These are phyloP conservation scores for Calonectria naviculata DNA, from an alignment of 2,329 filamentous ascomycete genomes.

Conservation along the genomic window DNA sequence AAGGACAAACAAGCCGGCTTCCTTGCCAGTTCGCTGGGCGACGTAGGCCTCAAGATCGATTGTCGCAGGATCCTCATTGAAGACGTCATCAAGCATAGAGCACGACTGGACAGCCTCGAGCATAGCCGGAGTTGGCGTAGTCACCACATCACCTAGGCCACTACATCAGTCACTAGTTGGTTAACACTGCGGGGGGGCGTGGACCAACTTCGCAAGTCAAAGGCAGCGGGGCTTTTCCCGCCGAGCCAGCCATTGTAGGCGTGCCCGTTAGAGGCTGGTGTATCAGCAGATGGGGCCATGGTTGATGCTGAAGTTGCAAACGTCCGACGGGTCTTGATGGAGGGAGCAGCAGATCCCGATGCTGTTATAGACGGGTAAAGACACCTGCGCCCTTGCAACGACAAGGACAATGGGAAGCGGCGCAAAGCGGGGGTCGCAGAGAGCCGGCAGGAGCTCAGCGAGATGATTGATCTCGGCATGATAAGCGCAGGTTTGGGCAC, in stretches of 20 bases:
- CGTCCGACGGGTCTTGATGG: background rate
- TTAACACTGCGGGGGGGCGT: background rate
- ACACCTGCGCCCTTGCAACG: background rate
- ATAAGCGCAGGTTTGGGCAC: background rate
- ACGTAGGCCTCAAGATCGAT: slow-evolving; percentile 79
- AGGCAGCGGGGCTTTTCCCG: slow-evolving; percentile 49
- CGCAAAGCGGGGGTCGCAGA: background rate
- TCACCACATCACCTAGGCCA: slow-evolving; percentile 64
- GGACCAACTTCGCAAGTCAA: slow-evolving; percentile 53
- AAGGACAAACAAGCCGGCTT: slow-evolving; percentile 82
- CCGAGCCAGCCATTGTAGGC: slow-evolving; percentile 50
- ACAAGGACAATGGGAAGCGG: background rate
- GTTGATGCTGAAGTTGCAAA: slow-evolving; percentile 21
- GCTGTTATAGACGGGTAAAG: background rate
- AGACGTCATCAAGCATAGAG: slow-evolving; percentile 86
- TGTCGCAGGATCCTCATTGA: slow-evolving; percentile 83
- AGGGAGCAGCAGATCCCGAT: background rate
- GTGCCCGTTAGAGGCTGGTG: slow-evolving; percentile 16
- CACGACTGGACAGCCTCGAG: slow-evolving; percentile 80
- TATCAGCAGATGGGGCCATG: slow-evolving; percentile 27
- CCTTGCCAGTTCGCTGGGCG: slow-evolving; percentile 78
- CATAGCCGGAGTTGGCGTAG: slow-evolving; percentile 84
- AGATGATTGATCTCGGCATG: slow-evolving; percentile 13
- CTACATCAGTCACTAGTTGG: background rate
- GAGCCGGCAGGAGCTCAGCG: background rate